Percentiles rank a stretch among this genome's conserved stretches.
Conservation (phyloP, 345 rosid species). For the Fremontodendron californicum region DNA sequence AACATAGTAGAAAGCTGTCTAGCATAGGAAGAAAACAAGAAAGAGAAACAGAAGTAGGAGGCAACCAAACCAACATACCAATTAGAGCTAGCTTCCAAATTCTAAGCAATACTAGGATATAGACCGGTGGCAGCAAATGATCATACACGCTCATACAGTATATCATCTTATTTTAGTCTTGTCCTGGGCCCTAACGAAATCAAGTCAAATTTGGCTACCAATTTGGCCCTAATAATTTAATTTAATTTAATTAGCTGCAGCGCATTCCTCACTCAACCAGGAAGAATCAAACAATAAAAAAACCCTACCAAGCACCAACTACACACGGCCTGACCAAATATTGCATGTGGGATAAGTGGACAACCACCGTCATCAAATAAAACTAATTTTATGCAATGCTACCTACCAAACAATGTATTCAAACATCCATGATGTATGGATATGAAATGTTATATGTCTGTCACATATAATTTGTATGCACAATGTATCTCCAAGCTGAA, state of each 20-base stretch:
- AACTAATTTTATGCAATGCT: not conserved
- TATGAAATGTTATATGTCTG: not conserved
- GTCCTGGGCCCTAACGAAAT: not conserved
- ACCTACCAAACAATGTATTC: not conserved
- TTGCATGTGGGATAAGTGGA: slow-evolving; percentile 2
- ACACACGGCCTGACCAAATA: not conserved
- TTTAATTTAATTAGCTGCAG: not conserved
- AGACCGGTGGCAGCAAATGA: not conserved
- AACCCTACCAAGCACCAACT: slow-evolving; percentile 14
- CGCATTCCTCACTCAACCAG: not conserved
- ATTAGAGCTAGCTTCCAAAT: no score
- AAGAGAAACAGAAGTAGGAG: not conserved
- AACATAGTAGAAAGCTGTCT: no score
- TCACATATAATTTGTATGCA: not conserved
- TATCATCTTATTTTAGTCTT: not conserved
- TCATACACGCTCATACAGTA: not conserved
- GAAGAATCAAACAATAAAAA: not conserved
- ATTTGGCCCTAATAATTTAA: not conserved
- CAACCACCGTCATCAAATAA: not conserved
- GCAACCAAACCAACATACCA: no score
- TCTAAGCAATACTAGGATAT: no score
- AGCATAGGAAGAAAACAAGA: not conserved
- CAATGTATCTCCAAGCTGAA: not conserved
- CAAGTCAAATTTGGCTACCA: slow-evolving; percentile 23
- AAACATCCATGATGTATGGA: not conserved